Base-by-base conservation (phyloP, 2,329 filamentous ascomycete genomes). In the Ophiostoma ips region DNA sequence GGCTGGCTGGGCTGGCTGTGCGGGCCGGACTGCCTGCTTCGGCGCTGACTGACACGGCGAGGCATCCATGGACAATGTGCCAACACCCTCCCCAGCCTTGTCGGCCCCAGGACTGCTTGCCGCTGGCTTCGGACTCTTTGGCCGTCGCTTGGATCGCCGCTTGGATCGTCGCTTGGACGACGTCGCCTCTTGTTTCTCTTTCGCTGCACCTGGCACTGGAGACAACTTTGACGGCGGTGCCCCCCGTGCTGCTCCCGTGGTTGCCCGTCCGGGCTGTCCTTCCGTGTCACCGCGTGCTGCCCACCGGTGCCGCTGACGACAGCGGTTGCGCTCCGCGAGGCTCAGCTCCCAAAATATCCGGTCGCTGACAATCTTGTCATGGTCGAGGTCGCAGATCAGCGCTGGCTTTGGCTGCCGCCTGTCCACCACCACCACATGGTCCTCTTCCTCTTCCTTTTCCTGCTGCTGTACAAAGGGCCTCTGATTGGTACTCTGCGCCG, bases 331-430 rank as follows among this genome's bases (percentile, higher is more conserved):
- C 16, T 45, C 43, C 1, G 43, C 43, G 12, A 21, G 24, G 28
- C 43, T 45, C 30, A 45, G 28, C 16, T 45, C 43, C 43, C 43
- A 45, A 10, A 33, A 45, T 5, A 45, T 4, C 28, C 43, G 28
- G 33, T 53, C 52, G 19, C 52, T 53, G 28, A 48, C 37, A 7
- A 37, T 31, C n/a, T 45, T 53, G 43, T 53, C 48, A 9, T 52
- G 51, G 4, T 48, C 34, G 1, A 44, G 18, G 16, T 53, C 46
- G 8, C 28, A 34, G 5, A 50, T 36, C 7, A 41, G 28, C 0
- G 51, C 24, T 1, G 49, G 49, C 5, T 11, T 36, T 13, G 13
- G 13, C 11, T n/a, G 16, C 10, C 28, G 24, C n/a, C 35, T 37
- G n/a, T 19, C 35, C 16, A 33, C 15, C 21, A n/a, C 24, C 13